A percentile compares a stretch with the other conserved stretches of the same genome.
These are phyloP conservation scores for Exserohilum rostratum DNA, from an alignment of 2,329 filamentous ascomycete species.

Conservation along the genomic window DNA sequence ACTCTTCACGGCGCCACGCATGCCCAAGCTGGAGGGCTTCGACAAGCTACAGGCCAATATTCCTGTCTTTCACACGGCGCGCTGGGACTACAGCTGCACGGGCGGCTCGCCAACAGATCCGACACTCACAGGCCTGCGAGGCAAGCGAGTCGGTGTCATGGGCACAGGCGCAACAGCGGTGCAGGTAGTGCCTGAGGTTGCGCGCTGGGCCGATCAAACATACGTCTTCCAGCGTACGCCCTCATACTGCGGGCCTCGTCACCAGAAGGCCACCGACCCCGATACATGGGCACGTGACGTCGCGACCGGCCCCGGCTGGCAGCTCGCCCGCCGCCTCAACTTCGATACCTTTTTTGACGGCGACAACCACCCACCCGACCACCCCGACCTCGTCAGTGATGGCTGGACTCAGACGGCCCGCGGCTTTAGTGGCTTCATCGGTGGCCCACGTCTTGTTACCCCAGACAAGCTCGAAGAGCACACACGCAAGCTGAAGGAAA, in stretches of 20 bases:
- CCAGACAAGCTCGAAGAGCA: conserved; percentile 5
- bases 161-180: conserved; percentile 54
- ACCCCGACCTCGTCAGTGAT: conserved; percentile 55
- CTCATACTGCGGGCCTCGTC: conserved; percentile 43
- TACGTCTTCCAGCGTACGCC: conserved; percentile 54
- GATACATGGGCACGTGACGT: conserved; percentile 50
- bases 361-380: conserved; percentile 34
- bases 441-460: conserved; percentile 9
- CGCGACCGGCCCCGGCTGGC: conserved; percentile 53
- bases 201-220: conserved; percentile 45
- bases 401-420: conserved; percentile 50
- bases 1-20: conserved; percentile 51
- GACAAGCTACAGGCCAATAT: conserved; percentile 31
- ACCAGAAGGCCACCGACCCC: conserved; percentile 50
- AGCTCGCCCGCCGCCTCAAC: conserved; percentile 53
- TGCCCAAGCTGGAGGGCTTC: conserved; percentile 51
- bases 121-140: conserved; percentile 20
- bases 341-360: conserved; percentile 40
- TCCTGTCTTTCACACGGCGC: conserved; percentile 52
- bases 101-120: conserved; percentile 45
- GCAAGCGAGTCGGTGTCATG: conserved; percentile 51
- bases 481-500: conserved; percentile 2
- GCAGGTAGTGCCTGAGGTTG: conserved; percentile 50
- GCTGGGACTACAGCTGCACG: conserved; percentile 54
- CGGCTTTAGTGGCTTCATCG: conserved; percentile 24